Percentiles rank a stretch among this genome's conserved stretches.
Conservation (phyloP, 805 yeast genomes). For the Citeromyces matritensis region DNA sequence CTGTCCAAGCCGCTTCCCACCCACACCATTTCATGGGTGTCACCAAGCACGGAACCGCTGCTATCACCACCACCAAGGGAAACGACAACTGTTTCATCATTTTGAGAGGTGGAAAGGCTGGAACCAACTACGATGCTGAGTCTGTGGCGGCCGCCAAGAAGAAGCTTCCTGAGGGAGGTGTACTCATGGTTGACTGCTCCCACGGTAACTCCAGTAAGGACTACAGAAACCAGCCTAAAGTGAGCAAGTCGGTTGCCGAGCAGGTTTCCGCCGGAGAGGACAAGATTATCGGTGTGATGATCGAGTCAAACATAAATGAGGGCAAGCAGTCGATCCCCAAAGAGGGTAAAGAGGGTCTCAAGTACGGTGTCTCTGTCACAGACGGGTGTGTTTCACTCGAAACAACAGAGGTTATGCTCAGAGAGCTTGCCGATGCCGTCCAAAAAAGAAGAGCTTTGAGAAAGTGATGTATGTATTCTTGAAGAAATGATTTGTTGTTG, state of each 20-base stretch:
- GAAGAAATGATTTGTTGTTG: too few relatives aligned
- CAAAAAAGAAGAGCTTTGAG: constrained; percentile 47
- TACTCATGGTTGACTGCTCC: constrained; percentile 83
- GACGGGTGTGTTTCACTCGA: constrained; percentile 96
- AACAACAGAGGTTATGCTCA: constrained; percentile 59
- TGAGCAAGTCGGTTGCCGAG: constrained; percentile 60
- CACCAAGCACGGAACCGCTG: constrained; percentile 92
- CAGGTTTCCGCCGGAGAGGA: constrained; percentile 68
- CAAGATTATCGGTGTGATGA: constrained; percentile 86
- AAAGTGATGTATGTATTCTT: constrained; percentile 1
- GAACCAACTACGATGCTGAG: constrained; percentile 77
- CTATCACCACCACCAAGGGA: constrained; percentile 92
- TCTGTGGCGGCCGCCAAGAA: constrained; percentile 54
- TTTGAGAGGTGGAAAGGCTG: constrained; percentile 88
- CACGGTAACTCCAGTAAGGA: constrained; percentile 92
- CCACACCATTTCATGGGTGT: constrained; percentile 92
- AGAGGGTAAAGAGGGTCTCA: constrained; percentile 53
- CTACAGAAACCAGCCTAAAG: constrained; percentile 87
- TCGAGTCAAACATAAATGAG: constrained; percentile 81
- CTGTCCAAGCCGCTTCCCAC: constrained; percentile 80
- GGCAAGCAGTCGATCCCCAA: constrained; percentile 90
- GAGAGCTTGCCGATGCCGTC: constrained; percentile 65
- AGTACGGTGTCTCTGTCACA: constrained; percentile 93
- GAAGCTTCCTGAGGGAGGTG: constrained; percentile 31
- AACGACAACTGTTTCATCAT: constrained; percentile 83